A percentile compares a stretch with the other conserved stretches of the same genome.
These are phyloP conservation scores for Apiotrichum brassicae DNA, from an alignment of 1,284 basidiomycete species.

Conservation along the genomic window DNA sequence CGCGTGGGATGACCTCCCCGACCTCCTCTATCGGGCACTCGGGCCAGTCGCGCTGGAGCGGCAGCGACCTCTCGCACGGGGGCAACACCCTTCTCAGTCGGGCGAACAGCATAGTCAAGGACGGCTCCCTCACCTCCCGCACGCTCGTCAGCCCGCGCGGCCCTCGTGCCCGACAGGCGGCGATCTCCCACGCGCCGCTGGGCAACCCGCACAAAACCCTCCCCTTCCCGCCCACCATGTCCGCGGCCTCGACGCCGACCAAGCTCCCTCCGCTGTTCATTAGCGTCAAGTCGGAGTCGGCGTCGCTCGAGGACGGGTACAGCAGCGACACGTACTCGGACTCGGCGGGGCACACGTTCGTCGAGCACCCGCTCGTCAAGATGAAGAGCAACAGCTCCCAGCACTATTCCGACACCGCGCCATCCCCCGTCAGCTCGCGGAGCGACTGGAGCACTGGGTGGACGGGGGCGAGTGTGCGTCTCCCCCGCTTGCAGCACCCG, in stretches of 20 bases:
- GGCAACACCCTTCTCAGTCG: slow-evolving; percentile 2
- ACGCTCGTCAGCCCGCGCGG: neutral
- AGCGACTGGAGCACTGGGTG: neutral
- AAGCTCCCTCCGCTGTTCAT: neutral
- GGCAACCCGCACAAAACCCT: neutral
- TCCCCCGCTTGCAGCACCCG: neutral
- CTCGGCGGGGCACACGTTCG: slow-evolving; percentile 1
- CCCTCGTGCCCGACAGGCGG: neutral
- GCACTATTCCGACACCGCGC: neutral
- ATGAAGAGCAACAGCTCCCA: neutral
- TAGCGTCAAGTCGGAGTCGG: neutral
- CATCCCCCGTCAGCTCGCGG: neutral
- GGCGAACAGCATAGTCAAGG: slow-evolving; percentile 11
- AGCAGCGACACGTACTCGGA: neutral
- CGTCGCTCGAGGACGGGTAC: slow-evolving; percentile 1
- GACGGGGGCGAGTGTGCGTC: neutral
- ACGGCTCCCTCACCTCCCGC: slow-evolving; percentile 16
- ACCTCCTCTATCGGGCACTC: neutral
- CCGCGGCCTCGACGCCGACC: neutral
- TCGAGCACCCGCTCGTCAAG: neutral
- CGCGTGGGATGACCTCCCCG: neutral
- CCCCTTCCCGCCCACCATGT: neutral
- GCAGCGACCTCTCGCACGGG: slow-evolving; percentile 2
- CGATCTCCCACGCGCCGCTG: neutral
- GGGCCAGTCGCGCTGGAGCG: neutral